phyloP scores from a whole-genome alignment of 177 flowering plant species.

The Vitis hybrid region DNA sequence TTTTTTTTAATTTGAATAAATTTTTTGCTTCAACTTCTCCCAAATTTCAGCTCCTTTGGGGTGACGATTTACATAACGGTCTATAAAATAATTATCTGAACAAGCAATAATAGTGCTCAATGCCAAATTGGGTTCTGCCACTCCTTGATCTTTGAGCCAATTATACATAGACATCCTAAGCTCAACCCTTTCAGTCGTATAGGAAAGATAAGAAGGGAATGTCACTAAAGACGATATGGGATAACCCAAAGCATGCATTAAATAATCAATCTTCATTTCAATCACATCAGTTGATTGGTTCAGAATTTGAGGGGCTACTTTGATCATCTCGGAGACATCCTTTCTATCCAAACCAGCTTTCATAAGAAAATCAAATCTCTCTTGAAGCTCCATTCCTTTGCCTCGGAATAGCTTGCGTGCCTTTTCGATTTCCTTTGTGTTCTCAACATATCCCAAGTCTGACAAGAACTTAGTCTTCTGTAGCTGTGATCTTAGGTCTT shows the following conservation, averaged over 20 bases:
- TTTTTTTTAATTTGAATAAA: conserved; percentile 15
- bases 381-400: conserved; percentile 52
- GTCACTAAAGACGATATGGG: conserved; percentile 33
- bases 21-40: conserved; percentile 37
- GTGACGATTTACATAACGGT: conserved; percentile 41
- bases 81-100: conserved; percentile 32
- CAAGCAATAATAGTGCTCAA: conserved; percentile 39
- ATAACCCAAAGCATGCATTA: conserved; percentile 42
- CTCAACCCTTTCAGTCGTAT: conserved; percentile 32
- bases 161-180: conserved; percentile 44
- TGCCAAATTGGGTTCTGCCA: conserved; percentile 20
- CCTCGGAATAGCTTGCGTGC: conserved; percentile 60
- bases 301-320: conserved; percentile 45
- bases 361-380: conserved; percentile 52
- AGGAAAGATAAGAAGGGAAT: conserved; percentile 40
- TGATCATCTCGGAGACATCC: conserved; percentile 43
- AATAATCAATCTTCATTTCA: conserved; percentile 40
- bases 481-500: conserved; percentile 15
- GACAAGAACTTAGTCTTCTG: conserved; percentile 50
- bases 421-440: conserved; percentile 43
- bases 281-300: conserved; percentile 37
- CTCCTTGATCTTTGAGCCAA: conserved; percentile 50
- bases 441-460: conserved; percentile 48
- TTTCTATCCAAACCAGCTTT: conserved; percentile 43
- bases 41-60: conserved; percentile 50